These are phyloP conservation scores for Cladosporium austrohemisphaericum DNA, from an alignment of 2,329 filamentous ascomycete species.

Conservation along the genomic window DNA sequence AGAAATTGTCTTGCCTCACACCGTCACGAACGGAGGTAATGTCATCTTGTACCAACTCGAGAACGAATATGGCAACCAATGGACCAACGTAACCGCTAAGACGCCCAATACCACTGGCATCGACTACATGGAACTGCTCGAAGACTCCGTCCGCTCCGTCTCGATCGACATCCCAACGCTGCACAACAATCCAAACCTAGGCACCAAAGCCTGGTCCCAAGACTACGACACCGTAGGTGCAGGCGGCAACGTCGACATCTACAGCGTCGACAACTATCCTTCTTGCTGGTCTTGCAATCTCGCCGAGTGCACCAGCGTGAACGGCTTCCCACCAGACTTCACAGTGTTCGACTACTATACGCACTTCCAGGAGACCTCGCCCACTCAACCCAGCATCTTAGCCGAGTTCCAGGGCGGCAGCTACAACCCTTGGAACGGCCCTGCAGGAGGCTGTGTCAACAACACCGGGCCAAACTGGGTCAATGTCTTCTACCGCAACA, in stretches of 20 bases:
- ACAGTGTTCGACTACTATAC: conserved; percentile 47
- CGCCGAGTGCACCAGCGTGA: conserved; percentile 57
- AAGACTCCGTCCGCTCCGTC: conserved; percentile 49
- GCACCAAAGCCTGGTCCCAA: conserved; percentile 55
- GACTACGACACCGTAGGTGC: conserved; percentile 51
- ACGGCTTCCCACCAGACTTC: conserved; percentile 57
- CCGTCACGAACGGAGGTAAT: conserved; percentile 79
- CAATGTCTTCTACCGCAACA: conserved; percentile 61
- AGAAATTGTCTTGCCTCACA: conserved; percentile 65
- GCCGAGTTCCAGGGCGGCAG: conserved; percentile 59
- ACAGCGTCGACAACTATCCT: conserved; percentile 52
- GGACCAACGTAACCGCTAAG: conserved; percentile 31
- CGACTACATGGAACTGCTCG: conserved; percentile 56
- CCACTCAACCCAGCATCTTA: conserved; percentile 52
- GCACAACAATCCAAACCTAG: conserved; percentile 59
- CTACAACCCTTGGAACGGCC: conserved; percentile 62
- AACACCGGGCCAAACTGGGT: conserved; percentile 58
- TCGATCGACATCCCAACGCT: conserved; percentile 57
- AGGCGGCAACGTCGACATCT: conserved; percentile 55
- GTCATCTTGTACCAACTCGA: conserved; percentile 64
- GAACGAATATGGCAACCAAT: conserved; percentile 47
- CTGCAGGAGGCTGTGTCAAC: conserved; percentile 52
- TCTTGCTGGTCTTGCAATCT: conserved; percentile 62
- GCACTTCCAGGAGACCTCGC: conserved; percentile 42
- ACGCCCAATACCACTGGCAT: conserved; percentile 48